Evolutionary conservation across 805 yeast genomes (phyloP), one percentile per base, ranked within the genome.

Genomic region (Kodamaea jinghongensis): DNA sequence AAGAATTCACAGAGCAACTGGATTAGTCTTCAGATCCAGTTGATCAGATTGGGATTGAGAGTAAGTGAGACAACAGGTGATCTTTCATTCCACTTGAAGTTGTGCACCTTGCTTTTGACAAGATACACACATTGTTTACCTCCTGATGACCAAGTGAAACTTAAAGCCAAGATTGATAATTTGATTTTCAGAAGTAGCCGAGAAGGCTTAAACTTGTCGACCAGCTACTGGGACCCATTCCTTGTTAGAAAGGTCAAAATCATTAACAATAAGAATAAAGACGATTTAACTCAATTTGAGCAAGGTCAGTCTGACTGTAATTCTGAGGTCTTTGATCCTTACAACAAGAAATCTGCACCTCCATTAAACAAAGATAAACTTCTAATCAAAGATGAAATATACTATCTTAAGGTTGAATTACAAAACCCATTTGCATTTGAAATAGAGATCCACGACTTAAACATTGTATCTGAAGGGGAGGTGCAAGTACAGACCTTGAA

Each of bases 401-500:
- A 77, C 9, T 83, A 79, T 41, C 65, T 85, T 12, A 55, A 65
- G 4, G 63, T 86, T 2, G 63, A 68, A 3, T 52, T 90, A 6
- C 89, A 84, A 53, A 91, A 91, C 55, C 96, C 96, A 6, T 87
- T 79, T 61, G 75, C 76, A 4, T 87, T 86, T 58, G 87, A 83
- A 30, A 63, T 90, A 10, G 81, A 77, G 28, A 62, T 90, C 4
- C 65, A 68, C 13, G 73, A 73, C 22, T 53, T 83, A 3, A 51
- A 62, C 28, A 60, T 83, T 2, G 60, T 58, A 1, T 51, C 65
- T 3, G 63, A 56, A 9, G 58, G 57, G 5, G 51, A 41, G 4
- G 55, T 54, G 3, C 40, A 51, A n/a, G 53, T 65, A 1, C 60
- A 63, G 30, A 66, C 70, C 1, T 35, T 64, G 9, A 43, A 41